Evolutionary conservation across 805 yeast species (phyloP), one percentile per base, ranked within the genome.

Genomic region (Zygotorulaspora danielsina): DNA sequence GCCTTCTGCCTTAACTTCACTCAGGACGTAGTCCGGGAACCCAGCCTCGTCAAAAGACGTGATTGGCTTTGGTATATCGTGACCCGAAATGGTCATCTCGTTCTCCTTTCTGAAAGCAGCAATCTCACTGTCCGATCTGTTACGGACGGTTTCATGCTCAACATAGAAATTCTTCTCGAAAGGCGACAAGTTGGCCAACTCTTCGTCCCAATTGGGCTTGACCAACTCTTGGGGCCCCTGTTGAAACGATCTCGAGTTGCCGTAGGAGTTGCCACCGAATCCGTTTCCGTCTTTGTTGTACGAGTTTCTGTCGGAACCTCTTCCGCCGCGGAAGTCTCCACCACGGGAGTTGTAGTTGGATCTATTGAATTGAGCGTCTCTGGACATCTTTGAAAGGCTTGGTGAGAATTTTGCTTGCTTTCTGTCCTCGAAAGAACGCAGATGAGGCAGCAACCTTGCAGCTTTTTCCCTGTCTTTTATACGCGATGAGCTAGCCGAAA

Each of bases 1-100:
- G 46, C 97, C 97, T 69, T 85, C 88, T 44, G 80, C 80, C 68
- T 84, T 78, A 55, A 93, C 89, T 73, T 90, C 96, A 44, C 68
- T 72, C 61, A 93, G 74, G 32, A 90, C 97, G 64, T 90, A 89
- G 55, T 79, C 84, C 51, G 98, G 98, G 77, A 93, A 90, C 34
- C 97, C 97, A 61, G 96, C 96, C 73, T 93, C 97, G 51, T 93
- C 96, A 55, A 93, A 93, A 35, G 76, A 57, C 53, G 90, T 81
- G 59, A 93, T 84, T 57, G 98, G 98, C 70, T 88, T 84, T 55
- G 97, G 97, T 55, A 93, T 86, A 51, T 88, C 84, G 34, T 70
- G 62, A 55, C 98, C 98, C 44, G 69, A 63, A 47, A 84, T 75
- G 45, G 82, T 80, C 97, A 93, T 93, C 59, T 87, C 90, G 64